These are phyloP conservation scores for Durotheca rogersii DNA, from an alignment of 495 filamentous ascomycete genomes.

Conservation along the genomic window DNA sequence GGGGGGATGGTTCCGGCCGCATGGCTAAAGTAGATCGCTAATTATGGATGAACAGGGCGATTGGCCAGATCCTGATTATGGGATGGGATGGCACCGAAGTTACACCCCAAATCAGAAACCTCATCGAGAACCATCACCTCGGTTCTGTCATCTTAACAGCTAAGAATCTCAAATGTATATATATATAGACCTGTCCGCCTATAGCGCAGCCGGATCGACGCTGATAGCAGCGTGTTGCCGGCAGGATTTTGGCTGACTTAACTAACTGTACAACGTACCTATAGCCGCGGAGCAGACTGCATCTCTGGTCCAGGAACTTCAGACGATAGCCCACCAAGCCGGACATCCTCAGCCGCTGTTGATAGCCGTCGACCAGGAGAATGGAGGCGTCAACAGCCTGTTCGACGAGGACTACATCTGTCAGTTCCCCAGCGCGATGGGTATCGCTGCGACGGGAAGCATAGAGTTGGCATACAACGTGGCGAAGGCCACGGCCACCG, in stretches of 20 bases:
- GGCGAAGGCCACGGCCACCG: constrained; percentile 82
- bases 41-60: constrained; percentile 51
- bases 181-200: constrained; percentile 9
- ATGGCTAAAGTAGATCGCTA: constrained; percentile 24
- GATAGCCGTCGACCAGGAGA: constrained; percentile 88
- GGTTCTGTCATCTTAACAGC: constrained; percentile 82
- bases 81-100: constrained; percentile 90
- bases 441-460: constrained; percentile 79
- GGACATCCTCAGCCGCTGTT: constrained; percentile 81
- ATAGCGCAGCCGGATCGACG: not conserved
- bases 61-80: constrained; percentile 94
- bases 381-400: constrained; percentile 91
- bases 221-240: constrained; percentile 4
- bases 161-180: constrained; percentile 85
- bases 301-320: constrained; percentile 76
- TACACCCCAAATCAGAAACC: constrained; percentile 76
- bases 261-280: constrained; percentile 26
- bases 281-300: constrained; percentile 82
- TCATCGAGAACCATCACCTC: constrained; percentile 83
- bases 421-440: constrained; percentile 91
- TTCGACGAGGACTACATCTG: constrained; percentile 90
- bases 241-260: constrained; percentile 1
- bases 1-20: not conserved
- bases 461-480: constrained; percentile 75
- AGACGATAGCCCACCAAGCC: constrained; percentile 82